Base-by-base conservation (phyloP, 2,329 filamentous ascomycete species). In the Plectosphaerella plurivora region DNA sequence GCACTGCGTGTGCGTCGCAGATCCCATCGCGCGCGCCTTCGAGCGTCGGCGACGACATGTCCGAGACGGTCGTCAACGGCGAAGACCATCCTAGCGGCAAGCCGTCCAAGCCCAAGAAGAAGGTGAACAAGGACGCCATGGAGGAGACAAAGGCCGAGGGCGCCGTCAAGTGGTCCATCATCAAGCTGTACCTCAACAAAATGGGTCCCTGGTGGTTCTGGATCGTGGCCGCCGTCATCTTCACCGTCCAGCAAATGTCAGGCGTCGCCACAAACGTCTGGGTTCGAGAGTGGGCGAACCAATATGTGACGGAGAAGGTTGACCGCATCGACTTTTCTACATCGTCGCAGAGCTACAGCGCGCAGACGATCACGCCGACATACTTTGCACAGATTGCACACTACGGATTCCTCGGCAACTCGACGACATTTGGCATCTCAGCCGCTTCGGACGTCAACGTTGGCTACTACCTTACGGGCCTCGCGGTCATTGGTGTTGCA, bases 141-240 rank as follows among this genome's bases (percentile, higher is more conserved):
- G 78, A 84, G 47, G 94, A 99, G 68, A 78, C 79, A 42, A 97
- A 95, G 70, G 87, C 90, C 8, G 84, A 82, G 45, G 94, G 94
- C 25, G 87, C 91, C 41, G 91, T 99, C 61, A 94, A 96, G 67
- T 86, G 91, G 78, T 79, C 83, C 20, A 92, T 96, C 49, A 88
- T 99, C 62, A 75, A 84, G 55, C 83, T 96, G 65, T 99, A 99
- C 66, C 80, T 99, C 16, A 73, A 72, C 54, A 83, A 92, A 57
- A 99, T 99, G 94, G 94, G 94, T n/a, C 80, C 87, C 5, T 96
- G 91, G 90, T 92, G 90, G 79, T 99, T 96, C 73, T 99, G 94
- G 94, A 68, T 87, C 47, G 73, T 89, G 36, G 88, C 92, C 18
- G 71, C 85, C 14, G 59, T 85, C 5, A 86, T 92, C 37, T 97